Conservation (phyloP, 1,139 yeast species). For the Hansenula anomala region DNA sequence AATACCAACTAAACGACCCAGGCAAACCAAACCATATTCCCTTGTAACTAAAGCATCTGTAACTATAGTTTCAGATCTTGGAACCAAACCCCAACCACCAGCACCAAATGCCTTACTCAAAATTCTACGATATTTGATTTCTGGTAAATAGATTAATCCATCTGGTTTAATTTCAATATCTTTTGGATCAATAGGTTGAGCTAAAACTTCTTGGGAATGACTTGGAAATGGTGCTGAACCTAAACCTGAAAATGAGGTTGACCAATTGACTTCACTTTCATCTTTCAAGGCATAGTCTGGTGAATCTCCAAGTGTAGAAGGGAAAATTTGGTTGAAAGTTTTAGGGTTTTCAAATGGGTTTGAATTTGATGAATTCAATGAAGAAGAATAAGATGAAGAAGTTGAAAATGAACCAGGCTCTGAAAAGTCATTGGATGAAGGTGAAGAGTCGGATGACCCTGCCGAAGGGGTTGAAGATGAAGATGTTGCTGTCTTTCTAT, state of each 20-base stretch:
- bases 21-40: conserved; percentile 84
- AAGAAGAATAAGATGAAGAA: neutral
- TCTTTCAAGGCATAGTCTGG: conserved; percentile 9
- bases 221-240: conserved; percentile 71
- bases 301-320: conserved; percentile 15
- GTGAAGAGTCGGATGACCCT: neutral
- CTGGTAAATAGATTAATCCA: conserved; percentile 87
- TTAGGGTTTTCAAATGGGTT: conserved; percentile 3
- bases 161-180: conserved; percentile 96
- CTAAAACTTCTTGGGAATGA: conserved; percentile 53
- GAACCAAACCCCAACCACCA: conserved; percentile 98
- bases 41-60: conserved; percentile 67
- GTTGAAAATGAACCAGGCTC: neutral
- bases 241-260: conserved; percentile 75
- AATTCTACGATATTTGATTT: conserved; percentile 87
- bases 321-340: conserved; percentile 6
- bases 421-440: neutral
- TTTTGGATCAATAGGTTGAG: conserved; percentile 53
- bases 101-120: conserved; percentile 92
- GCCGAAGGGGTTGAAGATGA: neutral
- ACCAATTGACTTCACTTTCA: conserved; percentile 46
- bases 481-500: neutral
- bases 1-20: conserved; percentile 84
- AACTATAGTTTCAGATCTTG: conserved; percentile 79
- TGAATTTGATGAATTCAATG: neutral